phyloP scores from a whole-genome alignment of 805 yeast genomes.

The Starmerella floris region DNA sequence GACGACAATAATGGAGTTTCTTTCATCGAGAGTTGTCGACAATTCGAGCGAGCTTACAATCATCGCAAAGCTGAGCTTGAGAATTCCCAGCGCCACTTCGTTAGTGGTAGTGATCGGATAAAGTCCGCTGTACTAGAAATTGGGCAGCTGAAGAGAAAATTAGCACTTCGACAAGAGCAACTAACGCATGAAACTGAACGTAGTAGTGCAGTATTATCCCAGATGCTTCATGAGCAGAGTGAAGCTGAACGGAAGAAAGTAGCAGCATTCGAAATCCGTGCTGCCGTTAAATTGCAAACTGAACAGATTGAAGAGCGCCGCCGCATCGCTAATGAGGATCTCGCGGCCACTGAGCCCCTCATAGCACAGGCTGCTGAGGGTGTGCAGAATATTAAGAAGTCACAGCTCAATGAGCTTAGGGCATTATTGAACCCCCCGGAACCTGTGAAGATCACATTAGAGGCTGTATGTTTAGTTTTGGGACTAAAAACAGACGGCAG shows the following conservation, averaged over 20 bases:
- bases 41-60: conserved; percentile 29
- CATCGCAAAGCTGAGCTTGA: conserved; percentile 40
- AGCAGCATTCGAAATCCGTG: conserved; percentile 65
- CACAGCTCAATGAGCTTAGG: conserved; percentile 76
- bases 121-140: conserved; percentile 68
- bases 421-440: conserved; percentile 87
- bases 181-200: conserved; percentile 47
- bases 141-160: conserved; percentile 39
- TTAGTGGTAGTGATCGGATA: conserved; percentile 58
- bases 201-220: conserved; percentile 57
- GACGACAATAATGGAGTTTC: background rate
- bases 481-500: conserved; percentile 44
- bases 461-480: conserved; percentile 71
- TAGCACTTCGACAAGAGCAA: conserved; percentile 40
- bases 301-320: conserved; percentile 42
- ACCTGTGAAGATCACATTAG: conserved; percentile 71
- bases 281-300: conserved; percentile 56
- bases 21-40: conserved; percentile 15
- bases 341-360: conserved; percentile 73
- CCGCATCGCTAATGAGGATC: conserved; percentile 42
- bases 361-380: conserved; percentile 73
- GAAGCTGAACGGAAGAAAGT: conserved; percentile 86
- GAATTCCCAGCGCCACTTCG: conserved; percentile 56
- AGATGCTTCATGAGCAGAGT: conserved; percentile 71
- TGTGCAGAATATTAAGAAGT: conserved; percentile 85